These are phyloP conservation scores for Smittium culicis DNA, from an alignment of 371 early-diverging fungal genomes.

Conservation along the genomic window DNA sequence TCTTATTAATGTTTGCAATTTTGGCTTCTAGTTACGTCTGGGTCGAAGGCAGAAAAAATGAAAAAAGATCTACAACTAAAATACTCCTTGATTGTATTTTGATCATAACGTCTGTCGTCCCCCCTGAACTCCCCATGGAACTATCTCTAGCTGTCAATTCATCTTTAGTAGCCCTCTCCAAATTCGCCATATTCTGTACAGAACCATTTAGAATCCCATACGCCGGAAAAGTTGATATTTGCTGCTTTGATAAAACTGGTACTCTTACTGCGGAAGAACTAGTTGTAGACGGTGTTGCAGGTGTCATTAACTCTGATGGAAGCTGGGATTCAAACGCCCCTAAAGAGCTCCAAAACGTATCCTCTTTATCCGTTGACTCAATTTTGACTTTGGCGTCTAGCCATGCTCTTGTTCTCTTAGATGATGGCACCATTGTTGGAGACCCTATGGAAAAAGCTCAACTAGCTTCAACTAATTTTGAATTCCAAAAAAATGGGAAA, in stretches of 20 bases:
- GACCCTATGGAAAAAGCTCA: slow-evolving; percentile 99
- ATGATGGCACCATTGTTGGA: slow-evolving; percentile 74
- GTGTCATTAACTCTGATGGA: slow-evolving; percentile 10
- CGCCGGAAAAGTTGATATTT: slow-evolving; percentile 97
- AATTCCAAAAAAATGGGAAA: slow-evolving; percentile 37
- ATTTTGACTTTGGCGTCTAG: slow-evolving; percentile 77
- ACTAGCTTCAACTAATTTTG: slow-evolving; percentile 73
- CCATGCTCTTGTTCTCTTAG: slow-evolving; percentile 80
- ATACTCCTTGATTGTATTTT: slow-evolving; percentile 94
- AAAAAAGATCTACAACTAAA: slow-evolving; percentile 67
- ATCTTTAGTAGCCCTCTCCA: slow-evolving; percentile 83
- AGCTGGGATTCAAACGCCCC: slow-evolving; percentile 23
- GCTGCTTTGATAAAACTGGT: slow-evolving; percentile 99
- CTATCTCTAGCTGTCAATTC: slow-evolving; percentile 98
- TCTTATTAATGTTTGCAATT: slow-evolving; percentile 94
- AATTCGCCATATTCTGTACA: slow-evolving; percentile 88
- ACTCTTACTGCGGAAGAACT: slow-evolving; percentile 97
- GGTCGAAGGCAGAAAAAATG: slow-evolving; percentile 47
- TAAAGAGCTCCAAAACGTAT: slow-evolving; percentile 15
- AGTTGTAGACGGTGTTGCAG: slow-evolving; percentile 84
- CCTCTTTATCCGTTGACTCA: slow-evolving; percentile 32
- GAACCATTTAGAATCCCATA: slow-evolving; percentile 99
- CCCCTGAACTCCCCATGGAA: slow-evolving; percentile 99
- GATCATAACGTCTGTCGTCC: slow-evolving; percentile 98
- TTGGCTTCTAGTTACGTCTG: slow-evolving; percentile 89